These are phyloP conservation scores for Dothideomycetidae sp. DNA, from an alignment of 2,329 filamentous ascomycete genomes.

Conservation along the genomic window DNA sequence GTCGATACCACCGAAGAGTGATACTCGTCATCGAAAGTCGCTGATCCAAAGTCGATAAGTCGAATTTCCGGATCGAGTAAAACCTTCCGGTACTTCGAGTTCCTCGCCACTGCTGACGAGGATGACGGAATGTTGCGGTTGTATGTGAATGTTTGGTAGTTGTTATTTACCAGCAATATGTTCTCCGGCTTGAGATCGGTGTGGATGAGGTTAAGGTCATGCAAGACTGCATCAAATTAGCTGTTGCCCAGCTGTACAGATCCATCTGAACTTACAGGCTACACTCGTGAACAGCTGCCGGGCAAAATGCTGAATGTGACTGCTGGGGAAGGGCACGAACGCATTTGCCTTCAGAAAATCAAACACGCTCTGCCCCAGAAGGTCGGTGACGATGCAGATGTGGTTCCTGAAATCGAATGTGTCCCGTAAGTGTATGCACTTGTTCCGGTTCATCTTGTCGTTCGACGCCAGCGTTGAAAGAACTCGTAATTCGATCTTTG, in stretches of 20 bases:
- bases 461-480: slow-evolving; percentile 84
- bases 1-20: slow-evolving; percentile 55
- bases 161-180: slow-evolving; percentile 49
- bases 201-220: slow-evolving; percentile 94
- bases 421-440: slow-evolving; percentile 90
- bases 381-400: slow-evolving; percentile 70
- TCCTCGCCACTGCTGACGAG: slow-evolving; percentile 42
- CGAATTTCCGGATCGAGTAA: slow-evolving; percentile 52
- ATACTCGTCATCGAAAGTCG: slow-evolving; percentile 55
- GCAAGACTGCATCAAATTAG: slow-evolving; percentile 49
- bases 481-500: slow-evolving; percentile 83
- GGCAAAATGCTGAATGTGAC: slow-evolving; percentile 94
- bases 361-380: slow-evolving; percentile 89
- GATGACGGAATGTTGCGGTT: slow-evolving; percentile 53
- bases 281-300: slow-evolving; percentile 95
- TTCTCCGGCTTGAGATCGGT: slow-evolving; percentile 62
- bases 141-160: slow-evolving; percentile 55
- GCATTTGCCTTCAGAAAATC: slow-evolving; percentile 92
- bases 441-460: slow-evolving; percentile 80
- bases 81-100: slow-evolving; percentile 47
- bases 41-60: slow-evolving; percentile 53
- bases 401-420: slow-evolving; percentile 96
- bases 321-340: slow-evolving; percentile 95
- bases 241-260: slow-evolving; percentile 9
- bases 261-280: slow-evolving; percentile 54